phyloP scores from a whole-genome alignment of 2,329 filamentous ascomycete species.

The Colletotrichum destructivum region DNA sequence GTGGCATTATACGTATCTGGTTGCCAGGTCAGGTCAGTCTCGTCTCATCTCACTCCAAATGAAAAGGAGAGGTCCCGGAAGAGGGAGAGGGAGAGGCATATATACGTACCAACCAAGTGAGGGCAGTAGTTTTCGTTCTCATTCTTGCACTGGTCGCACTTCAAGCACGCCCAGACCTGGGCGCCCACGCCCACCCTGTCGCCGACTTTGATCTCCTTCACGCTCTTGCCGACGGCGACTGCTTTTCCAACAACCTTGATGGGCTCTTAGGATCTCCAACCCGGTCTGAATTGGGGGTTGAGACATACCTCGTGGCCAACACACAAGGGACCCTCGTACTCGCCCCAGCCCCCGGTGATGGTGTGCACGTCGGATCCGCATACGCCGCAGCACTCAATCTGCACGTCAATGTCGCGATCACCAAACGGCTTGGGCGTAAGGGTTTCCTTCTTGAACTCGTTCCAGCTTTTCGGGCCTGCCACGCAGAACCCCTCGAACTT shows the following conservation, averaged over 20 bases:
- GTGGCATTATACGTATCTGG: conserved; percentile 70
- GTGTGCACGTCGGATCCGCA: conserved; percentile 75
- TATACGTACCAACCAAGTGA: conserved; percentile 56
- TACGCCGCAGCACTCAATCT: conserved; percentile 78
- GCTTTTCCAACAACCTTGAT: conserved; percentile 67
- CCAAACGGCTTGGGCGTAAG: conserved; percentile 57
- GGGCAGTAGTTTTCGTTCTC: conserved; percentile 67
- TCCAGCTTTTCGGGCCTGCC: conserved; percentile 59
- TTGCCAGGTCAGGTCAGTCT: neutral
- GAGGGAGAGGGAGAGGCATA: fast-evolving
- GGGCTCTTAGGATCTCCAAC: neutral
- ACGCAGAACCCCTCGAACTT: conserved; percentile 61
- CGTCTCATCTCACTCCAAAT: neutral
- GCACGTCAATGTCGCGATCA: conserved; percentile 69
- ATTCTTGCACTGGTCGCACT: conserved; percentile 62
- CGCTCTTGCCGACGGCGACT: conserved; percentile 61
- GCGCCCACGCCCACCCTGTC: conserved; percentile 77
- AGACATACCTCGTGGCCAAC: conserved; percentile 67
- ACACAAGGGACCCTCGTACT: conserved; percentile 62
- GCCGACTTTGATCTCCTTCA: conserved; percentile 68
- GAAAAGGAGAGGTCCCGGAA: no score
- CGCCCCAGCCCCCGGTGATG: conserved; percentile 70
- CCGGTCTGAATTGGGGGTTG: neutral
- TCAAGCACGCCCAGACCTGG: conserved; percentile 71
- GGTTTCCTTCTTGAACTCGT: conserved; percentile 55